Base-by-base conservation (phyloP, 805 yeast genomes). In the Candida nitratophila region DNA sequence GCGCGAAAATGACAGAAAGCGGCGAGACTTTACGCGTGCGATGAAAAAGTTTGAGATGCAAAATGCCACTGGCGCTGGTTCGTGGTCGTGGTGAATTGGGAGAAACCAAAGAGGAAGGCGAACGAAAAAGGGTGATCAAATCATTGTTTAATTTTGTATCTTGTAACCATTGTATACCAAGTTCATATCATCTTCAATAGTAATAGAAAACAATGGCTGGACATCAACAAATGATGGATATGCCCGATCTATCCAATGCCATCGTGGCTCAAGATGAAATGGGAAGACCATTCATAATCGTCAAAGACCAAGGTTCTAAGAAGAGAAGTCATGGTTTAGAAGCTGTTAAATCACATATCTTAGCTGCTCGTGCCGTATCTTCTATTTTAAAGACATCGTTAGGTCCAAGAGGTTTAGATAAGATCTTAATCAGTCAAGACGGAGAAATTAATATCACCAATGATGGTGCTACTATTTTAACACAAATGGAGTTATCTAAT, bases 341-440 rank as follows among this genome's bases (percentile, higher is more conserved):
- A 63, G 89, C 97, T 49, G 74, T 80, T 64, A 77, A 83, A 64
- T 81, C 91, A 36, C 98, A 93, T 64, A 90, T 91, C 44, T 73
- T 88, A 44, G 98, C 98, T 31, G 97, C 98, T 27, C 77, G 96
- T 63, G 83, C 96, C 8, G 97, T 93, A 42, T 87, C 98, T 12
- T 83, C 90, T 30, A 88, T 93, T 47, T 83, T 93, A 50, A 87
- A 84, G 60, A 86, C 97, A 1, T 88, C 96, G 1, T 71, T 93
- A 50, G 99, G 99, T 10, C 99, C 99, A 42, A 79, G 99, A 61
- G 99, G 99, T n/a, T 71, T 95, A 57, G 99, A 93, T 66, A 93
- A 93, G 71, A 93, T 93, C 57, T 74, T 93, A 52, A 86, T 93
- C 51, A 80, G 90, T 42, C 98, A 93, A 27, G 99, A 95, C 62